Evolutionary conservation across 495 filamentous ascomycete species (phyloP).

Genomic region (Aspergillus ellipticus): DNA sequence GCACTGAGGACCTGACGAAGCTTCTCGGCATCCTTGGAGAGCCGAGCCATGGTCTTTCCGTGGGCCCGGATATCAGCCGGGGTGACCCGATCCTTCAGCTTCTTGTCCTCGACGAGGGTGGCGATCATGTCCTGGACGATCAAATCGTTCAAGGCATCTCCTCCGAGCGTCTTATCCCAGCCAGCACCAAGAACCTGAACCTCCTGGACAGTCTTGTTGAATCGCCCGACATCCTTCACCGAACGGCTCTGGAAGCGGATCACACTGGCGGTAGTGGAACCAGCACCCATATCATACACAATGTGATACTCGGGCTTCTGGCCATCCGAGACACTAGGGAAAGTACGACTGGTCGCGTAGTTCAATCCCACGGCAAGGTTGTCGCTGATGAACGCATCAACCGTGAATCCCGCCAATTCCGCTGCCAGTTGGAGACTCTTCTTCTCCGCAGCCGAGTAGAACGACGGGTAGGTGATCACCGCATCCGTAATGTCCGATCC

Average conservation of each 20-base stretch:
- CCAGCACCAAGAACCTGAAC: slow-evolving; percentile 79
- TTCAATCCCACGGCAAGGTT: slow-evolving; percentile 91
- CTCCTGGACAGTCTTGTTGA: slow-evolving; percentile 96
- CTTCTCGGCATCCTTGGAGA: slow-evolving; percentile 88
- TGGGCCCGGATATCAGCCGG: slow-evolving; percentile 61
- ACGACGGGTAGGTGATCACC: slow-evolving; percentile 89
- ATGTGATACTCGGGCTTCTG: slow-evolving; percentile 89
- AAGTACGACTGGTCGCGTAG: slow-evolving; percentile 87
- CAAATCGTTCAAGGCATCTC: slow-evolving; percentile 81
- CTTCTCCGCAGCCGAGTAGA: slow-evolving; percentile 86
- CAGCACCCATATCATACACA: slow-evolving; percentile 97
- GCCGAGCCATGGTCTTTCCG: slow-evolving; percentile 78
- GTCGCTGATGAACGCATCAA: slow-evolving; percentile 82
- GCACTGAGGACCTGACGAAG: slow-evolving; percentile 88
- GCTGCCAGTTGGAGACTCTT: slow-evolving; percentile 75
- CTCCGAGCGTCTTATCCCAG: slow-evolving; percentile 88
- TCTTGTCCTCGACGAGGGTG: slow-evolving; percentile 67
- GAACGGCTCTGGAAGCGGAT: slow-evolving; percentile 82
- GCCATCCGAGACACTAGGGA: slow-evolving; percentile 78
- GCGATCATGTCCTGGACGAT: slow-evolving; percentile 84
- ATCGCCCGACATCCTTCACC: slow-evolving; percentile 89
- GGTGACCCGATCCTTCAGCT: slow-evolving; percentile 64
- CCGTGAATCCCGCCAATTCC: slow-evolving; percentile 79
- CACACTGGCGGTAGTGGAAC: slow-evolving; percentile 92
- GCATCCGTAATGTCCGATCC: slow-evolving; percentile 68